These are phyloP conservation scores for Vitis hybrid DNA, from an alignment of 177 flowering plant genomes.

Conservation along the genomic window DNA sequence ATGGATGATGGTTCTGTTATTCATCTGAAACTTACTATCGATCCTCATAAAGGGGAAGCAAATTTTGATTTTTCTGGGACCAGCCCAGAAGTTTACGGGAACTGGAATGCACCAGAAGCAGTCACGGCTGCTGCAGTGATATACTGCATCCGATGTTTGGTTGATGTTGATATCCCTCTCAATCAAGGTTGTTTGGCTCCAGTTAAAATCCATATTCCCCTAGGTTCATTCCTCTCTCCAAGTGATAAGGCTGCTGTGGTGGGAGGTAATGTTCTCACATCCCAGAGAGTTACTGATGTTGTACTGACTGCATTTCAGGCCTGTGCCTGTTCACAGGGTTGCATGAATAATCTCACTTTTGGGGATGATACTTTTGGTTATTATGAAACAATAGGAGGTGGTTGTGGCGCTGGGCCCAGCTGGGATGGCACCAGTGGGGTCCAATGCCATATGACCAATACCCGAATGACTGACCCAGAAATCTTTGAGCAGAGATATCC, in stretches of 20 bases:
- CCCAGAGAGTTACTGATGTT: conserved; percentile 94
- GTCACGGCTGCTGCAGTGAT: conserved; percentile 96
- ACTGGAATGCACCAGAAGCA: conserved; percentile 99
- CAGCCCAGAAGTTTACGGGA: conserved; percentile 93
- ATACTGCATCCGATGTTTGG: conserved; percentile 91
- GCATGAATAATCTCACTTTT: conserved; percentile 97
- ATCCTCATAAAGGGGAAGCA: conserved; percentile 80
- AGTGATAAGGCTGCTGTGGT: conserved; percentile 98
- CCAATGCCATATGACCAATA: conserved; percentile 99
- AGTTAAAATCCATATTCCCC: conserved; percentile 73
- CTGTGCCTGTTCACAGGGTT: conserved; percentile 98
- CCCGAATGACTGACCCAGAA: conserved; percentile 97
- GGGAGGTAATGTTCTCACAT: conserved; percentile 98
- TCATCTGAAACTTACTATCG: conserved; percentile 74
- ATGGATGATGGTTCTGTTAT: conserved; percentile 97
- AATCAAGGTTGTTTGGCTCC: conserved; percentile 98
- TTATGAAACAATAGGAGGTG: conserved; percentile 98
- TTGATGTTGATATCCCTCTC: conserved; percentile 90
- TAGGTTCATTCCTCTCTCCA: conserved; percentile 89
- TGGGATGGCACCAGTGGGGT: conserved; percentile 98
- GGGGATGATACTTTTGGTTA: conserved; percentile 94
- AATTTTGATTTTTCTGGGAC: conserved; percentile 81
- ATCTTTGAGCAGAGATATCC: conserved; percentile 98
- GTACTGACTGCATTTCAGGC: conserved; percentile 93
- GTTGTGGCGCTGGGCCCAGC: conserved; percentile 89